Conservation (phyloP, 2,329 filamentous ascomycete genomes). For the Exserohilum rostratum region DNA sequence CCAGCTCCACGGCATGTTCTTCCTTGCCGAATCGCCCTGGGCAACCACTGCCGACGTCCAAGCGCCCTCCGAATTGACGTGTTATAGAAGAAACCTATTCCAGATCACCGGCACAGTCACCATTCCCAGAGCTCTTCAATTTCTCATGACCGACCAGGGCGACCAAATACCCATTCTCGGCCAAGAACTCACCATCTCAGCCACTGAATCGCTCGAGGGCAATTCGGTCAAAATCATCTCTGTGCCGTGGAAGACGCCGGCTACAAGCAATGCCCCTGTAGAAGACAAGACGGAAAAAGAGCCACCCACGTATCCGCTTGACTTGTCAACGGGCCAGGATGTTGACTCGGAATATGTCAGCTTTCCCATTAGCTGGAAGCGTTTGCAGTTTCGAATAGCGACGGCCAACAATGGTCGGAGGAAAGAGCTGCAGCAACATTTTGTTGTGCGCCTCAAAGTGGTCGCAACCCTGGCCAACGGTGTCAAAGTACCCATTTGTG, state of each 20-base stretch:
- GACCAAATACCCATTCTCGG: conserved; percentile 81
- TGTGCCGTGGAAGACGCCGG: conserved; percentile 96
- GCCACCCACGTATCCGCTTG: conserved; percentile 79
- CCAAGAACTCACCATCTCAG: conserved; percentile 87
- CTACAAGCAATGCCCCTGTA: conserved; percentile 72
- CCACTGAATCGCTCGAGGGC: conserved; percentile 92
- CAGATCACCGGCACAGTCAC: conserved; percentile 92
- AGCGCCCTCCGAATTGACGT: conserved; percentile 78
- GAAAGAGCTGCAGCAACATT: conserved; percentile 96
- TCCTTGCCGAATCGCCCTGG: conserved; percentile 78
- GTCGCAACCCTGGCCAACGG: conserved; percentile 83
- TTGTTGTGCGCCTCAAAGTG: conserved; percentile 86
- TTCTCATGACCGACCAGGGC: conserved; percentile 81
- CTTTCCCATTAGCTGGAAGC: conserved; percentile 92
- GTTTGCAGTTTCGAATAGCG: conserved; percentile 90
- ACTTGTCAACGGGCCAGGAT: conserved; percentile 68
- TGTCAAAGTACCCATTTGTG: conserved; percentile 79
- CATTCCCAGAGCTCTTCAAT: conserved; percentile 76
- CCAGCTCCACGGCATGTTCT: conserved; percentile 88
- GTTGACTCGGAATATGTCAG: conserved; percentile 83
- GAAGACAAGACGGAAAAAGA: conserved; percentile 80
- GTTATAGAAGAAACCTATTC: conserved; percentile 94
- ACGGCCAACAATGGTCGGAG: conserved; percentile 95
- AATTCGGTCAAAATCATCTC: conserved; percentile 93
- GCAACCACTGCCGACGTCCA: conserved; percentile 62